Conservation (phyloP, 768 basidiomycete genomes). For the Serpula lacrymans region DNA sequence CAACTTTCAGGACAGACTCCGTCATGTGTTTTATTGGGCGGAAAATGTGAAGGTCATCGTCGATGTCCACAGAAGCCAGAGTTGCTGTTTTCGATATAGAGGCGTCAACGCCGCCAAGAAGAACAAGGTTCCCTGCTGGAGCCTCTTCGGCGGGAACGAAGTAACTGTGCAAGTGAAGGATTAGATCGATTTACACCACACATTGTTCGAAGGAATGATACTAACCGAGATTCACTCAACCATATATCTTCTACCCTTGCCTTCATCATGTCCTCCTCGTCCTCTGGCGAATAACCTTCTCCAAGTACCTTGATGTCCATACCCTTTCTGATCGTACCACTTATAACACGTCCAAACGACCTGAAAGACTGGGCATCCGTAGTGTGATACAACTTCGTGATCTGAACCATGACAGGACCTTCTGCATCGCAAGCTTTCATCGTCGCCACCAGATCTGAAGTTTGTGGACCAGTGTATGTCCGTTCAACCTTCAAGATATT, state of each 20-base stretch:
- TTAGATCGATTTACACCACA: background rate
- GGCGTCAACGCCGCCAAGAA: slow-evolving; percentile 89
- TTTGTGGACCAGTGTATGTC: slow-evolving; percentile 88
- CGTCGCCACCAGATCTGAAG: slow-evolving; percentile 67
- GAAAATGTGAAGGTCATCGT: slow-evolving; percentile 94
- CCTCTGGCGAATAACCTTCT: slow-evolving; percentile 97
- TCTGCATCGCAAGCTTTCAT: slow-evolving; percentile 83
- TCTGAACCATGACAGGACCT: slow-evolving; percentile 89
- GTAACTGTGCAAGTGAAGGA: slow-evolving; percentile 58
- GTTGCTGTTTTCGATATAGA: slow-evolving; percentile 97
- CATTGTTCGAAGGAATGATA: background rate
- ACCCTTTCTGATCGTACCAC: slow-evolving; percentile 84
- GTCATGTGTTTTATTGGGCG: slow-evolving; percentile 95
- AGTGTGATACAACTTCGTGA: slow-evolving; percentile 94
- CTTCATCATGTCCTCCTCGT: slow-evolving; percentile 97
- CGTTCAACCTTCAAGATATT: slow-evolving; percentile 63
- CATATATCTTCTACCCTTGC: slow-evolving; percentile 82
- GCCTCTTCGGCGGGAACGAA: slow-evolving; percentile 87
- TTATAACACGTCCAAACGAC: slow-evolving; percentile 91
- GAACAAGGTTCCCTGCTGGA: slow-evolving; percentile 88
- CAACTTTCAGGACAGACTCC: slow-evolving; percentile 94
- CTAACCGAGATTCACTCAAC: slow-evolving; percentile 87
- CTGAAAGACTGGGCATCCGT: slow-evolving; percentile 96
- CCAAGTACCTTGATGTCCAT: slow-evolving; percentile 92
- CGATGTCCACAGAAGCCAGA: slow-evolving; percentile 63